phyloP scores from a whole-genome alignment of 2,329 filamentous ascomycete genomes.

The Penicillium hordei region DNA sequence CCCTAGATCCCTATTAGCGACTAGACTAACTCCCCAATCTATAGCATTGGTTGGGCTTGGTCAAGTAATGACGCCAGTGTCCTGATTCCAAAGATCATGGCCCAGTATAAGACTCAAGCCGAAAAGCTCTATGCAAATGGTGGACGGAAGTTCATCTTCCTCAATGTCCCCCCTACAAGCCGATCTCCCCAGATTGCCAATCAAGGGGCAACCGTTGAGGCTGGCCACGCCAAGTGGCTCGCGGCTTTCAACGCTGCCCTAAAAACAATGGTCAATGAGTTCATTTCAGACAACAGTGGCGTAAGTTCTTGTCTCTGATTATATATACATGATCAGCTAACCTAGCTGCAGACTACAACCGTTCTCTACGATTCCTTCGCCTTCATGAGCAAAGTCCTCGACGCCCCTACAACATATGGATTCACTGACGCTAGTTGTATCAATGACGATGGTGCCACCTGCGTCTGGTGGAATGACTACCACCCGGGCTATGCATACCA shows the following conservation, averaged over 20 bases:
- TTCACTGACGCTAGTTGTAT: constrained; percentile 32
- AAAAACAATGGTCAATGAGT: constrained; percentile 21
- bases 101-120: constrained; percentile 46
- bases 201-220: constrained; percentile 19
- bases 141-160: constrained; percentile 58
- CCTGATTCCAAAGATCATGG: constrained; percentile 42
- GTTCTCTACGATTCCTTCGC: constrained; percentile 32
- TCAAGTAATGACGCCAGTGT: constrained; percentile 32
- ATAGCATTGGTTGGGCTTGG: constrained; percentile 29
- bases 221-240: constrained; percentile 25
- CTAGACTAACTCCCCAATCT: not conserved
- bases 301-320: constrained; percentile 2
- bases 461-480: constrained; percentile 38
- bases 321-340: not conserved
- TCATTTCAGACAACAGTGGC: constrained; percentile 20
- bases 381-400: constrained; percentile 33
- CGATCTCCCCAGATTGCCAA: constrained; percentile 26
- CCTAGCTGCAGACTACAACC: constrained; percentile 19
- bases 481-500: constrained; percentile 35
- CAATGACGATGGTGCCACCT: constrained; percentile 28
- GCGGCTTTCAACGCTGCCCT: constrained; percentile 28
- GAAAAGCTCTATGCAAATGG: constrained; percentile 54
- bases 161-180: constrained; percentile 57
- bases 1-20: not conserved
- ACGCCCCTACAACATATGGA: constrained; percentile 28